Percentiles rank a stretch among this genome's conserved stretches.
Conservation (phyloP, 2,329 filamentous ascomycete genomes). For the Clonostachys rhizophaga region DNA sequence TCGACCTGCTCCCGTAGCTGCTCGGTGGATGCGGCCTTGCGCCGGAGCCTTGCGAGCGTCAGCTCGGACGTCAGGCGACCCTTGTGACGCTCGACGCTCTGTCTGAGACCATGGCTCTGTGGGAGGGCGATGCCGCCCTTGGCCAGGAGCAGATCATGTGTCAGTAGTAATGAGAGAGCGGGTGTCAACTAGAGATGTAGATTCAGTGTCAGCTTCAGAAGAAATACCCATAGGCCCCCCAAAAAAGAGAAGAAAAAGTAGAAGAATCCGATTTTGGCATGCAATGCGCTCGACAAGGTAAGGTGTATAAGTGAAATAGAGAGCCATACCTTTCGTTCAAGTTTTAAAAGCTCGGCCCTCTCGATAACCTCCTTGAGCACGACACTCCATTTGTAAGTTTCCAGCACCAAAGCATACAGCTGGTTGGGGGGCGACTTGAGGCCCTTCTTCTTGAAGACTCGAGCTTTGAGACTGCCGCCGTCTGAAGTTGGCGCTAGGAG, state of each 20-base stretch:
- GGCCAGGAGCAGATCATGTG: constrained; percentile 79
- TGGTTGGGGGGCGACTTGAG: constrained; percentile 76
- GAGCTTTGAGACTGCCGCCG: constrained; percentile 82
- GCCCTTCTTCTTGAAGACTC: constrained; percentile 70
- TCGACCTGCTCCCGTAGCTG: constrained; percentile 58
- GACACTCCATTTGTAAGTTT: constrained; percentile 86
- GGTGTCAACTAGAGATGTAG: constrained; percentile 63
- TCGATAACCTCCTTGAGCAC: constrained; percentile 90
- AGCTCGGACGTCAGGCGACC: constrained; percentile 77
- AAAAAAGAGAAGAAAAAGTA: background rate
- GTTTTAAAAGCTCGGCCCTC: constrained; percentile 65
- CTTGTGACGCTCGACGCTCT: constrained; percentile 75
- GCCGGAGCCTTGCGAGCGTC: constrained; percentile 69
- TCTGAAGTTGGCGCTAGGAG: constrained; percentile 47
- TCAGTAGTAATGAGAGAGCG: constrained; percentile 71
- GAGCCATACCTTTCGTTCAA: constrained; percentile 72
- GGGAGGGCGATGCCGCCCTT: constrained; percentile 82
- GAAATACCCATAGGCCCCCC: no score
- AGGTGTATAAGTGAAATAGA: background rate
- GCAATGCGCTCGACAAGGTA: no score
- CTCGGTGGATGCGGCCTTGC: constrained; percentile 64
- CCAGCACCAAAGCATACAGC: constrained; percentile 80
- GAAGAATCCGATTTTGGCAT: background rate
- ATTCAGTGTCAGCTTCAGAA: constrained; percentile 8
- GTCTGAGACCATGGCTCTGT: constrained; percentile 70